Evolutionary conservation across 768 basidiomycete species (phyloP).

Genomic region (Phylloporus sp.): DNA sequence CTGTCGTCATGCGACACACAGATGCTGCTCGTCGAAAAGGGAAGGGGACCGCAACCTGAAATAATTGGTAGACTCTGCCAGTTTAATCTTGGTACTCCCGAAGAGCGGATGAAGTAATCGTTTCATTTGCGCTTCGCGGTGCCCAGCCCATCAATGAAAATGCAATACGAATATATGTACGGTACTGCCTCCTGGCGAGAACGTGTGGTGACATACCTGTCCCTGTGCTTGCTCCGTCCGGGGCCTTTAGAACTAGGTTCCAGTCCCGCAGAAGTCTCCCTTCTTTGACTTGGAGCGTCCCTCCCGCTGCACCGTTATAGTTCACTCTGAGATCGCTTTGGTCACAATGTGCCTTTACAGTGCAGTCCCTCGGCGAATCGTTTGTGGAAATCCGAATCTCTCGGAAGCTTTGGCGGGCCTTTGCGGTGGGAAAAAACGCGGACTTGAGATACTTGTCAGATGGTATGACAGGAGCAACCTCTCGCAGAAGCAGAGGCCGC

Average conservation of each 20-base stretch:
- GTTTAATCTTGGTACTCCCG: background rate
- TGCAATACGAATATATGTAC: background rate
- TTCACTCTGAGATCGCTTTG: background rate
- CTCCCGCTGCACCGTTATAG: slow-evolving; percentile 2
- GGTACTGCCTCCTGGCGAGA: slow-evolving; percentile 9
- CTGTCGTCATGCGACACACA: slow-evolving; percentile 12
- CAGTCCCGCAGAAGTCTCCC: background rate
- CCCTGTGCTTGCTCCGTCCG: slow-evolving; percentile 3
- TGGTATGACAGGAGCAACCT: background rate
- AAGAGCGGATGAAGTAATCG: background rate
- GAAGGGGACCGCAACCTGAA: slow-evolving; percentile 4
- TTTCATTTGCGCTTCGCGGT: slow-evolving; percentile 5
- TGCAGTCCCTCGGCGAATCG: background rate
- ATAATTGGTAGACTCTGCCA: background rate
- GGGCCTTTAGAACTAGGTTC: slow-evolving; percentile 13
- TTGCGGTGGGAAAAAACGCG: slow-evolving; percentile 8
- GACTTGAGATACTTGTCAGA: slow-evolving; percentile 1
- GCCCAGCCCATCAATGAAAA: slow-evolving; percentile 13
- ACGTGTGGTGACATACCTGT: background rate
- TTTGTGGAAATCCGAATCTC: background rate
- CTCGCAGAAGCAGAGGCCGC: background rate
- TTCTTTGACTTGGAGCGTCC: background rate
- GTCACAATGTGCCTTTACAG: background rate
- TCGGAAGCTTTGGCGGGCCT: slow-evolving; percentile 12
- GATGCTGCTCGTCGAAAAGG: slow-evolving; percentile 3